Conservation (phyloP, 805 yeast genomes). For the Yarrowia sp. region DNA sequence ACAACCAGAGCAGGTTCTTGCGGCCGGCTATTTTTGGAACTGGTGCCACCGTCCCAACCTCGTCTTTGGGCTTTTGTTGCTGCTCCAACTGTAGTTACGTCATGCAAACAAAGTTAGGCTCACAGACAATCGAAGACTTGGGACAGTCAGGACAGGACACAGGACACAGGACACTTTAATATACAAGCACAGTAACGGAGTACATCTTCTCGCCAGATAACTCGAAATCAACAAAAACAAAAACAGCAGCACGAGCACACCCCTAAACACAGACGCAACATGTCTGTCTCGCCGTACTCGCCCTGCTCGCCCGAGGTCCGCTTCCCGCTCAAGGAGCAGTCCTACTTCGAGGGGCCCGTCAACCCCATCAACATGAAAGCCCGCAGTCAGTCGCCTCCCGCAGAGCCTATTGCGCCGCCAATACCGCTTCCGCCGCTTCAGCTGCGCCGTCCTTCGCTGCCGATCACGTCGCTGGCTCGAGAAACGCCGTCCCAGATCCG, state of each 20-base stretch:
- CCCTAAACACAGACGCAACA: not conserved
- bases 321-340: slow-evolving; percentile 16
- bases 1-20: not conserved
- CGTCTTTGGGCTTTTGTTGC: no score
- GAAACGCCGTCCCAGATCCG: slow-evolving; percentile 20
- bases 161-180: not conserved
- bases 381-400: slow-evolving; percentile 9
- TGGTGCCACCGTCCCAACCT: no score
- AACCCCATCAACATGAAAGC: not conserved
- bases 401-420: slow-evolving; percentile 15
- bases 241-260: not conserved
- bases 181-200: no score
- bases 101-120: slow-evolving; percentile 19
- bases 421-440: not conserved
- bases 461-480: slow-evolving; percentile 12
- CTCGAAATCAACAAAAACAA: not conserved
- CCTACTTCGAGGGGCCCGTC: slow-evolving; percentile 8
- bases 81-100: slow-evolving; percentile 12
- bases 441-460: slow-evolving; percentile 9
- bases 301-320: slow-evolving; percentile 26
- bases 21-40: no score
- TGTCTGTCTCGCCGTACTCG: slow-evolving; percentile 25
- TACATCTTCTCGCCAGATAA: no score
- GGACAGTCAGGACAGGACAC: not conserved
- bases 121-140: slow-evolving; percentile 24